phyloP scores from a whole-genome alignment of 2,329 filamentous ascomycete species.

The Pyrenophora tritici-repentis region DNA sequence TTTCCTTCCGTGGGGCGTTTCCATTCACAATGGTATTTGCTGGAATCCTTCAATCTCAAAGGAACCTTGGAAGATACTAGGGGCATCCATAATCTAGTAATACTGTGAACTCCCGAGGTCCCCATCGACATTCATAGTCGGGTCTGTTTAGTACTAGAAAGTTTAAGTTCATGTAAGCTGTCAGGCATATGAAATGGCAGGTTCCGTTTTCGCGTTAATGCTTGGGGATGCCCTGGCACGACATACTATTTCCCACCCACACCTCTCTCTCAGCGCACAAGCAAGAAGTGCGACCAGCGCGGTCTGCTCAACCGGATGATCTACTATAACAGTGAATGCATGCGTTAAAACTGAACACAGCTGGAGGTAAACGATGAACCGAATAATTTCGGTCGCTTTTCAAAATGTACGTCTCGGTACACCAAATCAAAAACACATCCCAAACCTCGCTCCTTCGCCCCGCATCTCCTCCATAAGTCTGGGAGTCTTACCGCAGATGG shows the following conservation, averaged over 20 bases:
- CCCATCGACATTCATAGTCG: slow-evolving; percentile 42
- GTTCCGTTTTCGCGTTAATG: too few species aligned
- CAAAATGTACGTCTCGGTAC: not conserved
- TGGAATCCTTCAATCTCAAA: slow-evolving; percentile 38
- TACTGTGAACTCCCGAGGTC: slow-evolving; percentile 41
- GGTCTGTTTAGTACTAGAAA: not conserved
- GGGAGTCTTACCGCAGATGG: not conserved
- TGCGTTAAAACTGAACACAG: not conserved
- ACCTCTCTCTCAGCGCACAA: not conserved
- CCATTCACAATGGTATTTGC: slow-evolving; percentile 39
- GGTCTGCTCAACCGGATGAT: too few species aligned
- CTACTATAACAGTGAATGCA: not conserved
- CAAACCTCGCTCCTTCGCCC: not conserved
- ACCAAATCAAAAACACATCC: not conserved
- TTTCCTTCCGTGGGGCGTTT: not conserved
- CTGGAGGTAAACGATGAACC: not conserved
- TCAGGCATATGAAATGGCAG: too few species aligned
- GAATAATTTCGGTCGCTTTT: not conserved
- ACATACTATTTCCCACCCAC: not conserved
- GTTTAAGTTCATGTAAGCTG: too few species aligned
- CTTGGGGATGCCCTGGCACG: not conserved
- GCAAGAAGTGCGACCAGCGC: too few species aligned
- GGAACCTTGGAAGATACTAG: slow-evolving; percentile 39
- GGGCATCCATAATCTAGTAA: slow-evolving; percentile 37
- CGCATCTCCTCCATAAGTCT: not conserved